Evolutionary conservation across 164 flowering plant species (phyloP).

Genomic region (Cinnamomum micranthum): DNA sequence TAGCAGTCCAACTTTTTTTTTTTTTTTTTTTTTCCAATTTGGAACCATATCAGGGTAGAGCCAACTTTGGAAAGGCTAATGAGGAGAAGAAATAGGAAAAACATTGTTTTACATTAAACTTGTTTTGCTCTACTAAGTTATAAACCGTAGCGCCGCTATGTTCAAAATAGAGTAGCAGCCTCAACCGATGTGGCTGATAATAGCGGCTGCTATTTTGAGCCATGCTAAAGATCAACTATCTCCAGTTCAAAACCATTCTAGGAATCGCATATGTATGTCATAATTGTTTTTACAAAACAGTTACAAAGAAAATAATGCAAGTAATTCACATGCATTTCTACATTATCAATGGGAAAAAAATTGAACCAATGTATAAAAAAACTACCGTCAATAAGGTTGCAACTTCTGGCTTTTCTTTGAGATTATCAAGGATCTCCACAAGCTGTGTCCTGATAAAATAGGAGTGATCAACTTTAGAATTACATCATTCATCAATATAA

Average conservation of each 20-base stretch:
- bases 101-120: too few relatives aligned
- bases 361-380: not conserved
- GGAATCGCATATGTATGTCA: not conserved
- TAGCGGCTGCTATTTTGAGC: too few relatives aligned
- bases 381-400: constrained; percentile 74
- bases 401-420: constrained; percentile 97
- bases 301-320: not conserved
- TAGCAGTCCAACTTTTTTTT: too few relatives aligned
- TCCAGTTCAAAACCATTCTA: not conserved
- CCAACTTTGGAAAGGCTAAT: too few relatives aligned
- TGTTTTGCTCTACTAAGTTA: too few relatives aligned
- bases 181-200: too few relatives aligned
- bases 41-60: too few relatives aligned
- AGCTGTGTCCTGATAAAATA: constrained; percentile 67
- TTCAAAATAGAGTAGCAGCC: too few relatives aligned
- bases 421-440: constrained; percentile 66
- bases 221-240: not conserved
- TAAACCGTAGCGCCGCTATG: too few relatives aligned
- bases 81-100: too few relatives aligned
- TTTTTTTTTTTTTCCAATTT: too few relatives aligned
- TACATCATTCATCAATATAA: not conserved
- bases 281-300: not conserved
- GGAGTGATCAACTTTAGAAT: not conserved
- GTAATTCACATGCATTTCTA: not conserved
- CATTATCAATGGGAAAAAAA: not conserved